A percentile compares a stretch with the other conserved stretches of the same genome.
Evolutionary conservation across 1,284 basidiomycete species (phyloP).

Genomic region (Pulveroboletus sp.): DNA sequence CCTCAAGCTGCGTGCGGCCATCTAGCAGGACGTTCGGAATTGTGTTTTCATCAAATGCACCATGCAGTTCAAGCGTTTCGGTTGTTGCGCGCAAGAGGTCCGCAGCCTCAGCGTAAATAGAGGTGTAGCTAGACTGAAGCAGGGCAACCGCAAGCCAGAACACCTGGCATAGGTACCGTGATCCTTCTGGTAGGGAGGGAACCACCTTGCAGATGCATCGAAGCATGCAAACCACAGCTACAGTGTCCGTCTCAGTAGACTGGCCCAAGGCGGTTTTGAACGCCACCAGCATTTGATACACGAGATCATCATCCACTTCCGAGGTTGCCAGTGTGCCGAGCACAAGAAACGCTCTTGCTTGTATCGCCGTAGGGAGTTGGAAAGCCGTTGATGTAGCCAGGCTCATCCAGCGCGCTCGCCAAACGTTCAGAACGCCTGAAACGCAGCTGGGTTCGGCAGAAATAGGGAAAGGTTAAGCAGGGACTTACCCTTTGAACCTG

Average conservation of each 20-base stretch:
- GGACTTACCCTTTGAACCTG: slow-evolving; percentile 63
- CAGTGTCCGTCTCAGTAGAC: slow-evolving; percentile 67
- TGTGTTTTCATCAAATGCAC: slow-evolving; percentile 49
- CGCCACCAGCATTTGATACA: slow-evolving; percentile 87
- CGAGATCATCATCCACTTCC: slow-evolving; percentile 83
- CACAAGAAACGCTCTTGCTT: slow-evolving; percentile 85
- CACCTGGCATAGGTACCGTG: slow-evolving; percentile 69
- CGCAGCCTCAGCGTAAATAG: slow-evolving; percentile 71
- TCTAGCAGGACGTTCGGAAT: slow-evolving; percentile 63
- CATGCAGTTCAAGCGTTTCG: slow-evolving; percentile 62
- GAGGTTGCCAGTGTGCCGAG: slow-evolving; percentile 77
- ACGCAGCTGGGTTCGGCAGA: slow-evolving; percentile 5
- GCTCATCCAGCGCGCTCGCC: slow-evolving; percentile 93
- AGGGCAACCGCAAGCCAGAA: slow-evolving; percentile 87
- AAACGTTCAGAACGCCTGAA: slow-evolving; percentile 82
- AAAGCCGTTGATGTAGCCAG: slow-evolving; percentile 90
- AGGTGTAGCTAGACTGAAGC: slow-evolving; percentile 71
- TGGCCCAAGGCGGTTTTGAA: slow-evolving; percentile 64
- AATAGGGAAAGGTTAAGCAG: neutral
- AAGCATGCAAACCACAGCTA: slow-evolving; percentile 80
- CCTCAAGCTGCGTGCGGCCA: slow-evolving; percentile 60
- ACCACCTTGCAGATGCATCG: slow-evolving; percentile 79
- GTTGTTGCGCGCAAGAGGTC: slow-evolving; percentile 63
- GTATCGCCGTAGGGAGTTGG: slow-evolving; percentile 87
- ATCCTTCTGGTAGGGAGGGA: slow-evolving; percentile 62